Percentiles rank a stretch among this genome's conserved stretches.
Conservation (phyloP, 192 early-diverging fungal genomes). For the Backusella psychrophila region DNA sequence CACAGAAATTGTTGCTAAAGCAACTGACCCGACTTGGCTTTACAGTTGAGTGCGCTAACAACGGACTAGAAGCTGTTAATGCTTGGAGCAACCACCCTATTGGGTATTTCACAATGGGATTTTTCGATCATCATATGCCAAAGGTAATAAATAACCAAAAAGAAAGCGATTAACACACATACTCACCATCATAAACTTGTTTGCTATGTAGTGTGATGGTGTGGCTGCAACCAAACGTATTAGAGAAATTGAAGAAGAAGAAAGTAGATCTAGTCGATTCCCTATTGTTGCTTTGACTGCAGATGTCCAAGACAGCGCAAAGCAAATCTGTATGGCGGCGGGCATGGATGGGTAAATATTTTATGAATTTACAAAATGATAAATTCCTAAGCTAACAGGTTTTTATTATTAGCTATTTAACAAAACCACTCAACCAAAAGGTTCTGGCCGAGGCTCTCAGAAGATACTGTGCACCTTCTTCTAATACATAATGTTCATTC, state of each 20-base stretch:
- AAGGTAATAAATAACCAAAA: slow-evolving; percentile 11
- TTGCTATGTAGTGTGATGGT: slow-evolving; percentile 36
- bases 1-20: slow-evolving; percentile 44
- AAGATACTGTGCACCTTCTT: slow-evolving; percentile 7
- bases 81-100: slow-evolving; percentile 39
- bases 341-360: slow-evolving; percentile 46
- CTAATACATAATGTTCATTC: not conserved
- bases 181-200: not conserved
- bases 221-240: slow-evolving; percentile 52
- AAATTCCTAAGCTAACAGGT: not conserved
- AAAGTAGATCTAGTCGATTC: slow-evolving; percentile 27
- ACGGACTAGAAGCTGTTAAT: slow-evolving; percentile 44
- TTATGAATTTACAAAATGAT: not conserved
- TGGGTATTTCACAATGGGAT: slow-evolving; percentile 43
- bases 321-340: slow-evolving; percentile 40
- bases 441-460: slow-evolving; percentile 7
- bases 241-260: slow-evolving; percentile 35
- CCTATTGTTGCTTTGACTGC: slow-evolving; percentile 48
- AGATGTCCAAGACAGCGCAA: slow-evolving; percentile 49
- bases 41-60: slow-evolving; percentile 46
- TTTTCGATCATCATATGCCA: slow-evolving; percentile 58
- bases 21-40: slow-evolving; percentile 45
- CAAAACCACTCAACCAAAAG: slow-evolving; percentile 19
- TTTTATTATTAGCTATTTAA: slow-evolving; percentile 9
- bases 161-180: not conserved